Base-by-base conservation (phyloP, 805 yeast species). In the Lipomyces lipofer region DNA sequence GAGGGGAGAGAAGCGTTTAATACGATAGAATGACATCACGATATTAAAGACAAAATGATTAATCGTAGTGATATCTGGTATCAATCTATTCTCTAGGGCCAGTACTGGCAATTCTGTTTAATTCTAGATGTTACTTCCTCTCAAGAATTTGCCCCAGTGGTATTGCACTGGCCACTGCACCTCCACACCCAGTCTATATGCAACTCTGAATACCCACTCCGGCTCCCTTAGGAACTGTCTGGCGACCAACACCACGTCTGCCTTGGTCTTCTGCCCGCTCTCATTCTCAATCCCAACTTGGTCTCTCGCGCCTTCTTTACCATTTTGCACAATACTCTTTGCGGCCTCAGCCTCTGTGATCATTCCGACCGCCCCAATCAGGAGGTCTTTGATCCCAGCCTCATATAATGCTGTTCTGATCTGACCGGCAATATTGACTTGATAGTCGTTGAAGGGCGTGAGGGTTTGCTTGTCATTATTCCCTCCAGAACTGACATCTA, bases 401-500 rank as follows among this genome's bases (percentile, higher is more conserved):
- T 71, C 60, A 60, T 79, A 78, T 43, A 80, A 56, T 3, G 69
- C 69, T 49, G 60, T 64, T 4, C 84, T 76, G 46, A 67, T 63
- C 12, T 69, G 73, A 2, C 12, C 32, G 32, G 68, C 68, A 54
- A 76, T 78, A 47, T 66, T 54, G 2, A 75, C 76, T 21, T 63
- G 60, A 51, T 60, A 69, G 63, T 60, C 72, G 63, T 19, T 49
- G 12, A 29, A 29, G 63, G 51, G 67, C 71, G 38, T 22, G 27
- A 43, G 51, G 12, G 10, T 8, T 29, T 29, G 32, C n/a, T 67
- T 60, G 36, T 64, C 52, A 59, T 67, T 68, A 62, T 73, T 74
- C 43, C 83, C 82, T 52, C 83, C 84, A 9, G 80, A 70, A 1
- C 83, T 78, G 43, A 78, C 72, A 63, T 82, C 86, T 28, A 82